Conservation (phyloP, 1,284 basidiomycete species). For the Phylloporus sp. region DNA sequence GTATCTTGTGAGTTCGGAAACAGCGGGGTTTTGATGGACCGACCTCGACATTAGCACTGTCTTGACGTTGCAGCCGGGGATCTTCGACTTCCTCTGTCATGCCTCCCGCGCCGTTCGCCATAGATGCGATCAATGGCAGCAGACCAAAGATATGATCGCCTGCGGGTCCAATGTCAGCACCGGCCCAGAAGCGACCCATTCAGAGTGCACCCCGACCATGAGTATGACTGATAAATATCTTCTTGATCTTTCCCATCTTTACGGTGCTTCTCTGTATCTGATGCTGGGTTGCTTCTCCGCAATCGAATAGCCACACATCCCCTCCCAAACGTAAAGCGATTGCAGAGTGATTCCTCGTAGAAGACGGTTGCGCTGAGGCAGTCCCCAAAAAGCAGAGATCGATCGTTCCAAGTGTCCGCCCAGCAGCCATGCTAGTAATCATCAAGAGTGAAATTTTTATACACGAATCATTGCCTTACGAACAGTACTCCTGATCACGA, state of each 20-base stretch:
- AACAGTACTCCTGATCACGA: too few species aligned
- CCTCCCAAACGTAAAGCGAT: slow-evolving; percentile 64
- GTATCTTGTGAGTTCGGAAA: slow-evolving; percentile 8
- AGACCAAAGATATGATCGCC: slow-evolving; percentile 90
- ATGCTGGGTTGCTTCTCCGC: slow-evolving; percentile 89
- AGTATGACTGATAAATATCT: slow-evolving; percentile 92
- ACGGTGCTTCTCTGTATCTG: slow-evolving; percentile 72
- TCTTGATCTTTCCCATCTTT: slow-evolving; percentile 82
- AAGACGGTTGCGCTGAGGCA: slow-evolving; percentile 77
- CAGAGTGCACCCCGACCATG: slow-evolving; percentile 59
- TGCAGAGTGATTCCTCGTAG: slow-evolving; percentile 75
- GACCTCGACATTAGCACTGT: slow-evolving; percentile 36
- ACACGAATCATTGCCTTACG: too few species aligned
- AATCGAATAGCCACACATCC: slow-evolving; percentile 87
- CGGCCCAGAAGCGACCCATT: background rate
- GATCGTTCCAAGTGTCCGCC: slow-evolving; percentile 48
- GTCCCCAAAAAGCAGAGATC: slow-evolving; percentile 78
- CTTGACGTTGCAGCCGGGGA: slow-evolving; percentile 46
- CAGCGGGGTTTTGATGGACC: slow-evolving; percentile 3
- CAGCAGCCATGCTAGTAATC: too few species aligned
- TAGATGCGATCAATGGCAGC: slow-evolving; percentile 69
- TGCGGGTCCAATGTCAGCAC: slow-evolving; percentile 34
- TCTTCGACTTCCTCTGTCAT: slow-evolving; percentile 63
- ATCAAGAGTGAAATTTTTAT: too few species aligned
- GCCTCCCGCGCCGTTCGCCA: slow-evolving; percentile 73